phyloP scores from a whole-genome alignment of 768 basidiomycete species.

The Xerocomellus intermedius region DNA sequence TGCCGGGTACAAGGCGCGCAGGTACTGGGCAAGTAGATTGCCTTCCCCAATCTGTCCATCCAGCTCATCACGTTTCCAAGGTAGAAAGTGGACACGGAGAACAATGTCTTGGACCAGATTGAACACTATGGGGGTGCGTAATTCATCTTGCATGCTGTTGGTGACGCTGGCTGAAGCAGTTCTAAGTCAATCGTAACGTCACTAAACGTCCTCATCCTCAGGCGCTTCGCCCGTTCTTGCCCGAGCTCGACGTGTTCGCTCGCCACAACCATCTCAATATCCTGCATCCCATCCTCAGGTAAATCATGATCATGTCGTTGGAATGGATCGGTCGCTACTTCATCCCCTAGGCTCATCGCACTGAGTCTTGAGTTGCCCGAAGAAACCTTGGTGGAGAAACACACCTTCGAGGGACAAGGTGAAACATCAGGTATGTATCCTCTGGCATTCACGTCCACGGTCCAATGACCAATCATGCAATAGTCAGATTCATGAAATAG shows the following conservation, averaged over 20 bases:
- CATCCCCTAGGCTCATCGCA: conserved; percentile 36
- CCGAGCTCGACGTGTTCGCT: conserved; percentile 49
- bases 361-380: too few species aligned
- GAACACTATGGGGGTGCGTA: conserved; percentile 57
- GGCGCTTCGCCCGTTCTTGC: conserved; percentile 45
- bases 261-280: conserved; percentile 50
- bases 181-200: conserved; percentile 48
- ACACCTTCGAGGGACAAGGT: too few species aligned
- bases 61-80: not conserved
- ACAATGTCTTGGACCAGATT: conserved; percentile 57
- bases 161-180: not conserved
- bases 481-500: too few species aligned
- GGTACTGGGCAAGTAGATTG: conserved; percentile 42
- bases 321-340: not conserved
- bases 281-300: conserved; percentile 47
- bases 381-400: too few species aligned
- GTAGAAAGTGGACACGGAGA: conserved; percentile 49
- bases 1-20: conserved; percentile 47
- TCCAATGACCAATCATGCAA: too few species aligned
- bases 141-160: not conserved
- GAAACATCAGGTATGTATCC: too few species aligned
- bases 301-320: not conserved
- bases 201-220: conserved; percentile 45
- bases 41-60: not conserved
- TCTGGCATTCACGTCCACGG: too few species aligned